Evolutionary conservation across 1,139 yeast species (phyloP), one percentile per base, ranked within the genome.

Genomic region (Ashbya aceris): DNA sequence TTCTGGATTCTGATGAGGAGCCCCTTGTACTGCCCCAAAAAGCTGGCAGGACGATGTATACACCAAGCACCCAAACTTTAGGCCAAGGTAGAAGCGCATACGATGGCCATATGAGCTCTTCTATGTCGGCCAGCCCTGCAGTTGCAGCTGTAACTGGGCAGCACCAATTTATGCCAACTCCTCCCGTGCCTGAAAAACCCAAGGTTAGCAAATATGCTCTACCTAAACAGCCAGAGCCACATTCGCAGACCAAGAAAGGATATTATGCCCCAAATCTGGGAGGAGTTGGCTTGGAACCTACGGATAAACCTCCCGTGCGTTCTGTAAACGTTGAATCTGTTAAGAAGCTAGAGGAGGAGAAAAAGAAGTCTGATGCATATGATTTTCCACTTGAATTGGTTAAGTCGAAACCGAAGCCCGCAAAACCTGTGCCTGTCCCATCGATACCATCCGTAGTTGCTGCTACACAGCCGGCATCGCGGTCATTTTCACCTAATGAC

Each of bases 321-420:
- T 13, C 12, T 5, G 12, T 14, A 13, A 13, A n/a, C 17, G n/a
- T 5, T 11, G 51, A 60, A 9, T 55, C 65, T 37, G 45, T 60
- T 8, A 48, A 61, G 43, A 65, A 65, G 41, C 56, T 76, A 11
- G 70, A 68, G 36, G 62, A 62, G 20, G 68, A 68, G 20, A 78
- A 79, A 57, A 72, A 73, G 53, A 79, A 76, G 53, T 73, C 79
- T 12, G 85, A 80, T 62, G 85, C 86, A 1, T 85, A 83, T 55
- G 95, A 85, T 57, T 78, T 85, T 52, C 95, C 95, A 1, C 66
- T 73, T 32, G 79, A 71, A 41, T 62, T 84, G 40, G 65, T 83
- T 26, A 49, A 50, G 35, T 67, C 72, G 1, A 68, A 67, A 30
- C 68, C 62, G 36, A 44, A 47, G 31, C 60, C 69, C 17, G 61